A percentile compares a stretch with the other conserved stretches of the same genome.
Conservation (phyloP, 371 early-diverging fungal genomes). For the Dichotomocladium elegans region DNA sequence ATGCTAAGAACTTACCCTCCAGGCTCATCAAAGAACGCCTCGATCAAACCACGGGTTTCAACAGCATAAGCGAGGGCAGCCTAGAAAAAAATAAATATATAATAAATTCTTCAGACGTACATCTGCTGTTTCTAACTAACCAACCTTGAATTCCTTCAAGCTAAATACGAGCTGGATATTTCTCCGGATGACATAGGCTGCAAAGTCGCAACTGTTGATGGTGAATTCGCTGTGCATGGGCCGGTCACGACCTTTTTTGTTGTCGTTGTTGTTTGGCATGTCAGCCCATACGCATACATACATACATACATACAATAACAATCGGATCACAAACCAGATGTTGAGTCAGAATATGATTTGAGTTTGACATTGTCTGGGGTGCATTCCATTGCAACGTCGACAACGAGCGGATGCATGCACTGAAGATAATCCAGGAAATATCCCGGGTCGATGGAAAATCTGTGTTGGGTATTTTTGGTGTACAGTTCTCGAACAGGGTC, state of each 20-base stretch:
- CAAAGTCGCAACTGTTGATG: slow-evolving; percentile 12
- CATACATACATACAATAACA: not conserved
- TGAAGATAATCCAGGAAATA: slow-evolving; percentile 8
- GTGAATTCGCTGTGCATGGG: slow-evolving; percentile 16
- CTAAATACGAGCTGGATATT: slow-evolving; percentile 8
- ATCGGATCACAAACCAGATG: too few species aligned
- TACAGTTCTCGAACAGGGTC: slow-evolving; percentile 8
- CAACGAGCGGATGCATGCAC: slow-evolving; percentile 8
- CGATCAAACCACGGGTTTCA: not conserved
- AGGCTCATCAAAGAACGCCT: slow-evolving; percentile 11
- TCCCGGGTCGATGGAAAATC: slow-evolving; percentile 12
- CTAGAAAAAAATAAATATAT: slow-evolving; percentile 1
- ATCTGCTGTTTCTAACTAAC: not conserved
- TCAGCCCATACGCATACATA: not conserved
- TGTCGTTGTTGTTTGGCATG: not conserved
- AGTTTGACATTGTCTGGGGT: slow-evolving; percentile 9
- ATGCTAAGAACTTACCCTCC: slow-evolving; percentile 8
- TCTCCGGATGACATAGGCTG: slow-evolving; percentile 2
- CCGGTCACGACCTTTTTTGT: not conserved
- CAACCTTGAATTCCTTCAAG: slow-evolving; percentile 18
- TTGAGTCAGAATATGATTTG: slow-evolving; percentile 9
- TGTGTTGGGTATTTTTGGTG: slow-evolving; percentile 7
- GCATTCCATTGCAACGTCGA: slow-evolving; percentile 10
- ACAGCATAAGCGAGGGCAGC: slow-evolving; percentile 11
- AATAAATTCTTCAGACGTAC: not conserved